These are phyloP conservation scores for Raffaelea albimanens DNA, from an alignment of 2,329 filamentous ascomycete species.

Conservation along the genomic window DNA sequence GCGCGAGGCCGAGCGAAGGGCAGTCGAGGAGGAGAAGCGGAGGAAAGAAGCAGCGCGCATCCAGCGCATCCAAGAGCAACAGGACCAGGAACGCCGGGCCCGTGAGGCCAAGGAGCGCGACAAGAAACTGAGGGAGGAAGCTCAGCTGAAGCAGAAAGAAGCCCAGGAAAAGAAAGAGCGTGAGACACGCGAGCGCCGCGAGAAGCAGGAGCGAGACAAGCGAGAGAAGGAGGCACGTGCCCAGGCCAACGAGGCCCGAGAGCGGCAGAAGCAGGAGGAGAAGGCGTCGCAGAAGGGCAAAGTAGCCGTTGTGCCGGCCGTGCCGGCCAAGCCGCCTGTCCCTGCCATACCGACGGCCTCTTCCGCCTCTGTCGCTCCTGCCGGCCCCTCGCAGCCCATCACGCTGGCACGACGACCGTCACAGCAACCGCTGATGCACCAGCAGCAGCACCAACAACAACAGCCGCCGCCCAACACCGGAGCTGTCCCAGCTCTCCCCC, in stretches of 20 bases:
- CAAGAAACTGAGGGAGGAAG: slow-evolving; percentile 77
- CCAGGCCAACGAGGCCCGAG: slow-evolving; percentile 24
- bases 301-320: not conserved
- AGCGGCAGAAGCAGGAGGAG: slow-evolving; percentile 26
- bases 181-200: slow-evolving; percentile 41
- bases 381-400: slow-evolving; percentile 12
- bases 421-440: slow-evolving; percentile 25
- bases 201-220: slow-evolving; percentile 45
- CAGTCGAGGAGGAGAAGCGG: slow-evolving; percentile 78
- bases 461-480: slow-evolving; percentile 34
- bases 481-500: too few relatives aligned
- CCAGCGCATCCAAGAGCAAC: slow-evolving; percentile 70
- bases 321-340: slow-evolving; percentile 15
- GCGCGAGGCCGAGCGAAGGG: slow-evolving; percentile 81
- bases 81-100: slow-evolving; percentile 74
- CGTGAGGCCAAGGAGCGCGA: slow-evolving; percentile 72
- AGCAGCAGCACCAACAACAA: slow-evolving; percentile 44
- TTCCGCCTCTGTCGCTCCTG: not conserved
- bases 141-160: slow-evolving; percentile 70
- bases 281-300: slow-evolving; percentile 13
- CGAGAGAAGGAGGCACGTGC: slow-evolving; percentile 36
- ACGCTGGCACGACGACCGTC: slow-evolving; percentile 30
- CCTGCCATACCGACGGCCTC: slow-evolving; percentile 10
- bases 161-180: slow-evolving; percentile 52
- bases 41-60: slow-evolving; percentile 80